Base-by-base conservation (phyloP, 352 stramenopile species). In the Phytophthora hybrid region DNA sequence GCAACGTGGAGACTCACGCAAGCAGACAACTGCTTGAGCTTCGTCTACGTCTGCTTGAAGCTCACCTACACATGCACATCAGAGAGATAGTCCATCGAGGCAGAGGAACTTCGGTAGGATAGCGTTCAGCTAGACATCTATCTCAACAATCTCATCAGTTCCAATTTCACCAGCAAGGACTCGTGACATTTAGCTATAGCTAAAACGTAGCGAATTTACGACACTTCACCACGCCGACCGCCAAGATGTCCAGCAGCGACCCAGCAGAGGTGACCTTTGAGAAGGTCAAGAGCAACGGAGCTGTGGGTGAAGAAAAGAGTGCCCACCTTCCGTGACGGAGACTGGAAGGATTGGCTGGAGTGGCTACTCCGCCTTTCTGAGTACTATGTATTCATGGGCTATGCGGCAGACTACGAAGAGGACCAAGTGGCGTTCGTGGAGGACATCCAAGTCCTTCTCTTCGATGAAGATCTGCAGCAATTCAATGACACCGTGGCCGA, bases 401-500 rank as follows among this genome's bases (percentile, higher is more conserved):
- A 49, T 8, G 41, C 41, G 41, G 41, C 41, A 49, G 41, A 49
- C 41, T 10, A 49, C 41, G 41, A 49, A 49, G 41, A 49, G 41
- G 41, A 49, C 41, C 13, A 49, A 49, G 41, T 19, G 41, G 16
- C 41, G 41, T 49, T 49, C 41, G 41, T 49, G 41, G 41, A 49
- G 41, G 41, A 49, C 13, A 49, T 49, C 41, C 41, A 49, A 49
- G 41, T 49, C 41, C 41, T 49, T 49, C 41, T 49, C 41, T 49
- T n/a, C 41, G 41, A 49, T 49, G 41, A 49, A 49, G 41, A 49
- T 49, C 41, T 49, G 41, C 41, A 49, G 41, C 41, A 49, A 3
- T 49, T 49, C 41, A 49, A 49, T 13, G 41, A 49, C 11, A 53
- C 37, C n/a, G 55, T 61, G 32, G 32, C n/a, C 32, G 55, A 61